phyloP scores from a whole-genome alignment of 2,329 filamentous ascomycete genomes.

The Pyrenophora seminiperda region DNA sequence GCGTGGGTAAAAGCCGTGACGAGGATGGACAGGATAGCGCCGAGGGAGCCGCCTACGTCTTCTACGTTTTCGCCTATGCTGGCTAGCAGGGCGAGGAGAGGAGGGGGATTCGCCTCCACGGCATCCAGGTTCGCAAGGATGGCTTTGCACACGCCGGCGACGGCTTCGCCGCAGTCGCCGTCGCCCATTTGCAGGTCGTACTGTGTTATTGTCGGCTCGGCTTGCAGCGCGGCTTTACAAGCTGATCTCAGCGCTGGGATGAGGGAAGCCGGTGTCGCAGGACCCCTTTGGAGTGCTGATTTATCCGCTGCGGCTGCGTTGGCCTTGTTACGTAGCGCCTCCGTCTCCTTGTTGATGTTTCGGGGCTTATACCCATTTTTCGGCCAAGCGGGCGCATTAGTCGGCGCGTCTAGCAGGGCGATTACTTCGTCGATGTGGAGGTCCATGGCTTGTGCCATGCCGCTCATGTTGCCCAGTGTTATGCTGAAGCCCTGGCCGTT shows the following conservation, averaged over 20 bases:
- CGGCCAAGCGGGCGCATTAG: conserved; percentile 59
- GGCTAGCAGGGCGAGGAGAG: conserved; percentile 62
- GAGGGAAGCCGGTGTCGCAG: conserved; percentile 49
- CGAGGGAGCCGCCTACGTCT: conserved; percentile 74
- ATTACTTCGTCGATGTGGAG: conserved; percentile 52
- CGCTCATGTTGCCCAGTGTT: conserved; percentile 59
- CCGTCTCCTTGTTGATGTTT: conserved; percentile 32
- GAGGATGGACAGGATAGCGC: conserved; percentile 82
- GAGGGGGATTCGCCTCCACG: conserved; percentile 56
- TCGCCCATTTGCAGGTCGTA: conserved; percentile 85
- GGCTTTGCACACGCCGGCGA: conserved; percentile 69
- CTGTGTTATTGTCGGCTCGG: conserved; percentile 68
- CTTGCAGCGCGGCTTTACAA: conserved; percentile 57
- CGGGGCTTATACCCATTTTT: conserved; percentile 52
- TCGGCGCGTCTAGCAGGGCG: conserved; percentile 56
- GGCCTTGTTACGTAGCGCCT: conserved; percentile 35
- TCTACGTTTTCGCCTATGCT: conserved; percentile 67
- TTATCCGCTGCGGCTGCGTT: conserved; percentile 31
- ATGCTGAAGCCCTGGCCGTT: conserved; percentile 63
- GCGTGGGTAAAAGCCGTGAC: conserved; percentile 72
- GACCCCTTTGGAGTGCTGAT: conserved; percentile 29
- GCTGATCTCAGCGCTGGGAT: conserved; percentile 50
- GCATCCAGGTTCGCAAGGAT: conserved; percentile 57
- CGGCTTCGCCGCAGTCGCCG: conserved; percentile 78
- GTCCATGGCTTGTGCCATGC: conserved; percentile 51